Evolutionary conservation across 108 stramenopile genomes (phyloP).

Genomic region (Pseudonitzschia delicatissima): DNA sequence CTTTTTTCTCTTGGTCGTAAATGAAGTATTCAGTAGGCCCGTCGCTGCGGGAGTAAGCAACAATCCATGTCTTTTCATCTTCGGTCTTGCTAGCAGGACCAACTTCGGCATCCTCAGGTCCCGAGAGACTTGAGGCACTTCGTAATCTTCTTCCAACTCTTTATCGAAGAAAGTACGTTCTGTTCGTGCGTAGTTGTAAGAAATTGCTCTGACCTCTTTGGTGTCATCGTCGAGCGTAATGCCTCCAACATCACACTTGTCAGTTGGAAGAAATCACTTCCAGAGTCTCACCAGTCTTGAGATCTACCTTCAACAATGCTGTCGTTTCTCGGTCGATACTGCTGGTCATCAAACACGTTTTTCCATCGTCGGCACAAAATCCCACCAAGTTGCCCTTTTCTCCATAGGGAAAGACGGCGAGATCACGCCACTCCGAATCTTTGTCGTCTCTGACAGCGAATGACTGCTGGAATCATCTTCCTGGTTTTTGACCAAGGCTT

Average conservation of each 20-base stretch:
- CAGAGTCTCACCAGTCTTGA: constrained; percentile 46
- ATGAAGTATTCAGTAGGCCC: constrained; percentile 52
- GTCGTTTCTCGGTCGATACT: constrained; percentile 60
- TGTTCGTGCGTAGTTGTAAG: constrained; percentile 57
- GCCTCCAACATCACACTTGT: constrained; percentile 57
- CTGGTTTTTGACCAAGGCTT: constrained; percentile 43
- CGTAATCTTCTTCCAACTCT: constrained; percentile 49
- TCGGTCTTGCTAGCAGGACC: constrained; percentile 34
- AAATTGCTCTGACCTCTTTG: constrained; percentile 48
- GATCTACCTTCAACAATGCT: constrained; percentile 62
- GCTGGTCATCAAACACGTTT: constrained; percentile 42
- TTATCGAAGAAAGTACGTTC: constrained; percentile 60
- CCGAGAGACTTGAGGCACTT: constrained; percentile 40
- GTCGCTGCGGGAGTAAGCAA: constrained; percentile 35
- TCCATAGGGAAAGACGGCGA: constrained; percentile 57
- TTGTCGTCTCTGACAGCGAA: constrained; percentile 32
- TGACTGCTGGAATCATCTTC: constrained; percentile 43
- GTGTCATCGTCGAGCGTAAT: constrained; percentile 55
- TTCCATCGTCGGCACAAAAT: constrained; percentile 52
- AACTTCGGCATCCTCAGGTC: constrained; percentile 44
- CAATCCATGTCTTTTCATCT: constrained; percentile 60
- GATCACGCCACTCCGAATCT: constrained; percentile 45
- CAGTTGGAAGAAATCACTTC: constrained; percentile 54
- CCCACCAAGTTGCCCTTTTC: constrained; percentile 51
- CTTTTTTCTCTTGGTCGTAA: constrained; percentile 43